These are phyloP conservation scores for Termitomyces sp. DNA, from an alignment of 768 basidiomycete species.

Conservation along the genomic window DNA sequence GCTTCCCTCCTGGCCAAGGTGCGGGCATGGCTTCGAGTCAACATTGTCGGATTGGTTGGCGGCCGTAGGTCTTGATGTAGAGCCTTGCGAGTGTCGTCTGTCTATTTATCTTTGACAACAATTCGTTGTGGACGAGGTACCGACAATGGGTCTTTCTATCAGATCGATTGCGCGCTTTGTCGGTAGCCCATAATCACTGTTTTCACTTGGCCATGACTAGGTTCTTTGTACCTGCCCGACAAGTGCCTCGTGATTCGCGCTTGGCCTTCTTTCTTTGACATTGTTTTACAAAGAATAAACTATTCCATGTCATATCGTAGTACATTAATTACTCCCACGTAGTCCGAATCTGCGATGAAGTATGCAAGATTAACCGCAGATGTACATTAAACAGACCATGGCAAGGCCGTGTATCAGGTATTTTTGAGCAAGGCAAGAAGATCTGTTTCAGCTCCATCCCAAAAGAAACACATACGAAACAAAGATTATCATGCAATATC, in stretches of 20 bases:
- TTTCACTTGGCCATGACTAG: background rate
- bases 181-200: background rate
- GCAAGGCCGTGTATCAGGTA: background rate
- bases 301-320: background rate
- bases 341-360: background rate
- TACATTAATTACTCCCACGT: background rate
- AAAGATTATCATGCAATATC: background rate
- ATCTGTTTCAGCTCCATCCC: background rate
- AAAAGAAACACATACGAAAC: background rate
- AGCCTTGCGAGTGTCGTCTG: background rate
- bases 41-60: background rate
- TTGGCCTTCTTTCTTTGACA: background rate
- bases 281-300: background rate
- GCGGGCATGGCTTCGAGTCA: slow-evolving; percentile 11
- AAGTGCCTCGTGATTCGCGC: background rate
- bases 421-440: background rate
- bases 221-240: background rate
- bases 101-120: background rate
- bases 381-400: background rate
- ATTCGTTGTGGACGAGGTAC: background rate
- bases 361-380: background rate
- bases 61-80: background rate
- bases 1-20: background rate
- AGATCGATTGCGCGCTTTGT: background rate
- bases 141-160: slow-evolving; percentile 1